phyloP scores from a whole-genome alignment of 2,329 filamentous ascomycete genomes.

The Plectosphaerella cucumerina region DNA sequence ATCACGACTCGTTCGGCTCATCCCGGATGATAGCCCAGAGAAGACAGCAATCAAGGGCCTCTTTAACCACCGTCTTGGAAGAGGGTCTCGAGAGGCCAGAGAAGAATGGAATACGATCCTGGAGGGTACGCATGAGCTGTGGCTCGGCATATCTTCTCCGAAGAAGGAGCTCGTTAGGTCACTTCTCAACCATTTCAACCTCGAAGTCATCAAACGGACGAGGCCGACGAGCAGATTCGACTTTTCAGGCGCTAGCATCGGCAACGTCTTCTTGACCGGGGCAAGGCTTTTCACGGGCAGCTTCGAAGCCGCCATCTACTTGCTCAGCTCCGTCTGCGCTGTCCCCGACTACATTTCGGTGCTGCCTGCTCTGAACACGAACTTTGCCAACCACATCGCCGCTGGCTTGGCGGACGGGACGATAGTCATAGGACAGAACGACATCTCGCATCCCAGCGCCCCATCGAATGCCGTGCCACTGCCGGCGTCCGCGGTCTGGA shows the following conservation, averaged over 20 bases:
- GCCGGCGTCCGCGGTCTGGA: neutral
- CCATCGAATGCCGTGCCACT: conserved; percentile 43
- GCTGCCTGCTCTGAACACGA: conserved; percentile 83
- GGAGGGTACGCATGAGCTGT: conserved; percentile 74
- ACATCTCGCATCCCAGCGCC: conserved; percentile 78
- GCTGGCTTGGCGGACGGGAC: conserved; percentile 73
- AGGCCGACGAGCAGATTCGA: conserved; percentile 71
- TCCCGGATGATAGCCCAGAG: conserved; percentile 63
- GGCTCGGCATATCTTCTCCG: conserved; percentile 64
- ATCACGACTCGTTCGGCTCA: conserved; percentile 77
- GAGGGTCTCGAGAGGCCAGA: conserved; percentile 53
- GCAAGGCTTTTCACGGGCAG: conserved; percentile 87
- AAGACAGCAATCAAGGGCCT: conserved; percentile 72
- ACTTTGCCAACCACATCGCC: conserved; percentile 92
- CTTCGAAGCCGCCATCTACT: conserved; percentile 88
- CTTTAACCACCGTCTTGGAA: conserved; percentile 81
- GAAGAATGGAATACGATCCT: conserved; percentile 86
- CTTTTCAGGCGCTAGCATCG: conserved; percentile 71
- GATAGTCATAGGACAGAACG: conserved; percentile 85
- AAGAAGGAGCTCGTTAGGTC: conserved; percentile 76
- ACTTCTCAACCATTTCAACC: conserved; percentile 70
- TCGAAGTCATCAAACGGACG: conserved; percentile 74
- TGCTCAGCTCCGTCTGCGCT: conserved; percentile 81
- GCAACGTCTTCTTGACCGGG: conserved; percentile 78
- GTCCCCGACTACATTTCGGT: conserved; percentile 74